These are phyloP conservation scores for Lactifluus pinguis DNA, from an alignment of 768 basidiomycete species.

Conservation along the genomic window DNA sequence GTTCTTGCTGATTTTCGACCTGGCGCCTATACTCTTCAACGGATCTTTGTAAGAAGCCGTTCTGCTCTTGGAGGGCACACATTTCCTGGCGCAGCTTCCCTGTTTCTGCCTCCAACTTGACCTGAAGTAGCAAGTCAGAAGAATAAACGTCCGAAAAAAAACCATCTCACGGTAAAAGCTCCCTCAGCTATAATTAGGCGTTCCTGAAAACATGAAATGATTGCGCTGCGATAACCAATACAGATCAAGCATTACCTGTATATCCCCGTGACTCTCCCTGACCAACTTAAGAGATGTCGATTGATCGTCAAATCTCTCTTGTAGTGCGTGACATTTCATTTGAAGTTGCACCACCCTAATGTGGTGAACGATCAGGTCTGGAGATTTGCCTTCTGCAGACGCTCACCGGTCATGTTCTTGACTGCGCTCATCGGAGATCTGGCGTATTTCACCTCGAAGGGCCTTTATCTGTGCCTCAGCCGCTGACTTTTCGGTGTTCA, in stretches of 20 bases:
- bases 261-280: constrained; percentile 45
- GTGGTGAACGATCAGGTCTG: neutral
- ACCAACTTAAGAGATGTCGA: constrained; percentile 41
- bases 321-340: constrained; percentile 32
- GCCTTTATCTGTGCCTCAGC: neutral
- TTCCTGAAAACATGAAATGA: constrained; percentile 26
- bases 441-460: constrained; percentile 7
- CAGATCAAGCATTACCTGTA: constrained; percentile 31
- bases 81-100: constrained; percentile 32
- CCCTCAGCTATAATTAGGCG: constrained; percentile 31
- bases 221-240: neutral
- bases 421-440: neutral
- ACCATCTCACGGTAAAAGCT: constrained; percentile 28
- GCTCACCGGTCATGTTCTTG: constrained; percentile 9
- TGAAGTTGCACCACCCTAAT: constrained; percentile 15
- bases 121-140: constrained; percentile 6
- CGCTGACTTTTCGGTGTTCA: constrained; percentile 6
- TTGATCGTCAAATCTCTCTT: constrained; percentile 56
- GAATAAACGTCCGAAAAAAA: constrained; percentile 12
- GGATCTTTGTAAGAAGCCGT: constrained; percentile 24
- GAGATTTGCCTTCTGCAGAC: neutral
- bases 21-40: constrained; percentile 17
- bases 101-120: constrained; percentile 26
- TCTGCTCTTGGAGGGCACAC: constrained; percentile 35
- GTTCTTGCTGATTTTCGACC: constrained; percentile 14